Conservation (phyloP, 2,329 filamentous ascomycete species). For the Waltergamsia citrina region DNA sequence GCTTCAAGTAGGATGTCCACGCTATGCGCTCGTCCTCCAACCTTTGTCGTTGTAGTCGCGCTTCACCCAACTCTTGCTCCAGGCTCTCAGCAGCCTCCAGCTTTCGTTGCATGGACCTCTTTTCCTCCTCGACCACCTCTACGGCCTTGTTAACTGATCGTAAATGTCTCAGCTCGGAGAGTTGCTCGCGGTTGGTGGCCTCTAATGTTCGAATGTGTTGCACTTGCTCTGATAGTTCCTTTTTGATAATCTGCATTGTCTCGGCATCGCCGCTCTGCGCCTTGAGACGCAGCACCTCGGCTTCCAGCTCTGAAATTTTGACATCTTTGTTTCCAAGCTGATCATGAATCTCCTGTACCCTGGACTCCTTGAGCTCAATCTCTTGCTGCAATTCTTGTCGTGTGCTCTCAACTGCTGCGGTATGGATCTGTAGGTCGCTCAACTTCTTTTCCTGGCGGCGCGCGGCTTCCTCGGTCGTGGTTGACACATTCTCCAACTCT, state of each 20-base stretch:
- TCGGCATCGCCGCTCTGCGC: slow-evolving; percentile 82
- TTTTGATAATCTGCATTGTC: slow-evolving; percentile 74
- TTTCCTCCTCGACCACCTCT: slow-evolving; percentile 92
- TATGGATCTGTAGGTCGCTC: slow-evolving; percentile 43
- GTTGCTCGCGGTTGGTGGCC: slow-evolving; percentile 68
- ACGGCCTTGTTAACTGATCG: slow-evolving; percentile 78
- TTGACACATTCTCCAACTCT: slow-evolving; percentile 64
- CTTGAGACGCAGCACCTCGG: slow-evolving; percentile 74
- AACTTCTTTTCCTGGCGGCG: slow-evolving; percentile 47
- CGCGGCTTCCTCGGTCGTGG: slow-evolving; percentile 59
- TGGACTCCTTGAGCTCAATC: slow-evolving; percentile 41
- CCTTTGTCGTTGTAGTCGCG: slow-evolving; percentile 72
- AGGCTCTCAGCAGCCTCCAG: slow-evolving; percentile 66
- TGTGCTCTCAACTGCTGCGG: slow-evolving; percentile 33
- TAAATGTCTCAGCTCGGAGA: slow-evolving; percentile 69
- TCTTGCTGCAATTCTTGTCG: slow-evolving; percentile 53
- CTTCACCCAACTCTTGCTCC: slow-evolving; percentile 69
- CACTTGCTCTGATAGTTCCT: slow-evolving; percentile 84
- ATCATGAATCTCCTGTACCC: slow-evolving; percentile 52
- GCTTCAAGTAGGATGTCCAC: slow-evolving; percentile 80
- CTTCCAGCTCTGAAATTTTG: slow-evolving; percentile 66
- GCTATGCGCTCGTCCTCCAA: slow-evolving; percentile 80
- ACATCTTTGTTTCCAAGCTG: slow-evolving; percentile 60
- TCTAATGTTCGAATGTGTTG: slow-evolving; percentile 84
- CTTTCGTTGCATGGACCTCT: slow-evolving; percentile 69